Conservation (phyloP, 768 basidiomycete genomes). For the Xanthoconium purpureum region DNA sequence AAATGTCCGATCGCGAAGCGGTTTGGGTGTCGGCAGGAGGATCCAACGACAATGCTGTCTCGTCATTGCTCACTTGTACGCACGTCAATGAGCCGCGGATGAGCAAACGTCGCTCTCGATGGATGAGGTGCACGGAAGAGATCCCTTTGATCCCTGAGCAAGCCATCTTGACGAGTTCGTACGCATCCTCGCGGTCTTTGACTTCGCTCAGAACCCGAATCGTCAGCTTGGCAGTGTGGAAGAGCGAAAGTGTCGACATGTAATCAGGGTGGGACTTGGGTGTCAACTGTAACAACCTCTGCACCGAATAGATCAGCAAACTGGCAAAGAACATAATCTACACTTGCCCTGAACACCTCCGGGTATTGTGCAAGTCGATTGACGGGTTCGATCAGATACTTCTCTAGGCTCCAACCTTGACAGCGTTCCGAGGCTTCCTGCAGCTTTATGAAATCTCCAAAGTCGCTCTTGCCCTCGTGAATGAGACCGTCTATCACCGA, state of each 20-base stretch:
- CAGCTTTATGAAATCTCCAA: conserved; percentile 81
- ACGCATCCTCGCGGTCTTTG: conserved; percentile 82
- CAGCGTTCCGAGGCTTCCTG: conserved; percentile 55
- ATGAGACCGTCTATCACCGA: conserved; percentile 49
- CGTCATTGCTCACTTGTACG: conserved; percentile 40
- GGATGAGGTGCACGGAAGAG: conserved; percentile 51
- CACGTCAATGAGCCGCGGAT: conserved; percentile 56
- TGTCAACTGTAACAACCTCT: conserved; percentile 72
- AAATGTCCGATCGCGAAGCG: background rate
- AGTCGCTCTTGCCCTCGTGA: conserved; percentile 56
- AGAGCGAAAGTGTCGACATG: conserved; percentile 59
- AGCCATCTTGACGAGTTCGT: conserved; percentile 67
- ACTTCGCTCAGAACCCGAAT: conserved; percentile 82
- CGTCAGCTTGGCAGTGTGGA: conserved; percentile 65
- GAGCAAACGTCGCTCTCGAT: conserved; percentile 71
- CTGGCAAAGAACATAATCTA: background rate
- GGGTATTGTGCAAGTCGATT: conserved; percentile 70
- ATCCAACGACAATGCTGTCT: conserved; percentile 1
- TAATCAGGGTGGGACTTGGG: conserved; percentile 70
- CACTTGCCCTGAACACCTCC: conserved; percentile 66
- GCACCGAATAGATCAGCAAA: conserved; percentile 9
- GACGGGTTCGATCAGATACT: conserved; percentile 73
- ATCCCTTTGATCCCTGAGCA: conserved; percentile 58
- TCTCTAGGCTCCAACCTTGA: conserved; percentile 61
- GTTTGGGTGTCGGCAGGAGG: background rate